Evolutionary conservation across 257 asterid species (phyloP).

Genomic region (Avicennia marina): DNA sequence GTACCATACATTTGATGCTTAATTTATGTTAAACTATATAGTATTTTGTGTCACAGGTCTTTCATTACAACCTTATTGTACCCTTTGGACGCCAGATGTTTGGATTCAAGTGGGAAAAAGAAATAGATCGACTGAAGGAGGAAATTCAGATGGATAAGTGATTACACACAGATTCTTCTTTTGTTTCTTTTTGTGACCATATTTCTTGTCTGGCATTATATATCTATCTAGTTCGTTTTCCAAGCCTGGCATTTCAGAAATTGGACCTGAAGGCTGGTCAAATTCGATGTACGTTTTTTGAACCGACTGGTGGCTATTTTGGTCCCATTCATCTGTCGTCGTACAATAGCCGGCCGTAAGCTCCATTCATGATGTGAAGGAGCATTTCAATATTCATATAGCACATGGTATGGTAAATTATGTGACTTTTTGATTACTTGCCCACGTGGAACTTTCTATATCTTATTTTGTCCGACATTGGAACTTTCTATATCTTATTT

Average conservation of each 20-base stretch:
- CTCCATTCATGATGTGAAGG: no score
- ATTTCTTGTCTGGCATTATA: neutral
- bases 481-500: no score
- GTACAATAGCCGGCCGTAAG: no score
- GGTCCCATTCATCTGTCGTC: no score
- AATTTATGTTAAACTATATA: neutral
- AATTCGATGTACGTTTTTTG: neutral
- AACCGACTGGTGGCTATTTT: neutral
- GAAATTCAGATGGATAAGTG: conserved; percentile 32
- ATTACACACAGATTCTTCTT: neutral
- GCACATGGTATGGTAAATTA: no score
- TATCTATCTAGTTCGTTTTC: neutral
- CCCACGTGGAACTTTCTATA: no score
- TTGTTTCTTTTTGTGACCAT: neutral
- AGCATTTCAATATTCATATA: no score
- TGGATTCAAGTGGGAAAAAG: conserved; percentile 87
- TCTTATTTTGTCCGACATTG: no score
- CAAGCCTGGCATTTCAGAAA: neutral
- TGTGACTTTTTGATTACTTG: no score
- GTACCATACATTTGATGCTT: neutral
- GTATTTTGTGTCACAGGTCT: conserved; percentile 33
- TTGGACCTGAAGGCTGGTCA: neutral
- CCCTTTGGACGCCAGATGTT: conserved; percentile 85
- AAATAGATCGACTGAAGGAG: conserved; percentile 52
- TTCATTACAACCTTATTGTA: conserved; percentile 74